These are phyloP conservation scores for Gossypium trilobum DNA, from an alignment of 441 rosid species.

Conservation along the genomic window DNA sequence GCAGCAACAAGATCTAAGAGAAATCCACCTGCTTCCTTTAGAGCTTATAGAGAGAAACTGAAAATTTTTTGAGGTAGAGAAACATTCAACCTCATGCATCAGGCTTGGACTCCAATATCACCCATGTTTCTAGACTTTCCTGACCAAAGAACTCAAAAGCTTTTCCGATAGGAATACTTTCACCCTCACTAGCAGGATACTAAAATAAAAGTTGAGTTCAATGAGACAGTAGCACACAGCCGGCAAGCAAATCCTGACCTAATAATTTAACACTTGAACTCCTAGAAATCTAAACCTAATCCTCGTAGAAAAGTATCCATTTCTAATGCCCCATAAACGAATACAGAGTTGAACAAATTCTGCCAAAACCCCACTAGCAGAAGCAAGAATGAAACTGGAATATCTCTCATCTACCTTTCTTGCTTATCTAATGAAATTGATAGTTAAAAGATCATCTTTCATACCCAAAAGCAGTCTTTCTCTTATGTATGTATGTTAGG, in stretches of 20 bases:
- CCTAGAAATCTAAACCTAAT: not conserved
- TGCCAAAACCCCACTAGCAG: not conserved
- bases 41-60: not conserved
- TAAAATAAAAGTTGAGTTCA: not conserved
- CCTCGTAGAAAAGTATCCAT: not conserved
- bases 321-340: not conserved
- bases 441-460: constrained; percentile 3
- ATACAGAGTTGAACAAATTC: not conserved
- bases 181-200: not conserved
- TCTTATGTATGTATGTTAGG: not conserved
- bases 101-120: not conserved
- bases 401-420: not conserved
- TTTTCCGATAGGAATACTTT: too few relatives aligned
- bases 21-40: not conserved
- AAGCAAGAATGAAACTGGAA: not conserved
- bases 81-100: not conserved
- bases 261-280: not conserved
- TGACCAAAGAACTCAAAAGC: not conserved
- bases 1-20: not conserved
- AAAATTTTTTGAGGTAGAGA: not conserved
- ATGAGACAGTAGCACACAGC: not conserved
- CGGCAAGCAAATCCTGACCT: not conserved
- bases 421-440: not conserved
- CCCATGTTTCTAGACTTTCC: not conserved
- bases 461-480: not conserved